A percentile compares a stretch with the other conserved stretches of the same genome.
Evolutionary conservation across 345 rosid species (phyloP).

Genomic region (Rhodamnia argentea): DNA sequence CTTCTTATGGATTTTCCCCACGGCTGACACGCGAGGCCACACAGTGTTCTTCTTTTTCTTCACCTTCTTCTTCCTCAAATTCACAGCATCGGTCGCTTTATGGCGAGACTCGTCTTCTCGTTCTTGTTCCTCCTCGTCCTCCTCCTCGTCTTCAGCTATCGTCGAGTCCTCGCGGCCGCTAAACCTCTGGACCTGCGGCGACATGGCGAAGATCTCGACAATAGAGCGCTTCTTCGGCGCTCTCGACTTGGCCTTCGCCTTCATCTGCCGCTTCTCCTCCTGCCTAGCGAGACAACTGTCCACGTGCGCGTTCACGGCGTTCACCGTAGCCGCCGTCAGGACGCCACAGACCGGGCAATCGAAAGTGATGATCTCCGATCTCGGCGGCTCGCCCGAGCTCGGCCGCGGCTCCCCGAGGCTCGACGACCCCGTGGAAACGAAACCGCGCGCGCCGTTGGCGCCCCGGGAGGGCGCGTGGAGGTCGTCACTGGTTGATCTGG

Average conservation of each 20-base stretch:
- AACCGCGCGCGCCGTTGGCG: neutral
- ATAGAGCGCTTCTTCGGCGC: slow-evolving; percentile 45
- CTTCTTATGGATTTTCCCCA: neutral
- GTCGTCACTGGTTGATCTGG: neutral
- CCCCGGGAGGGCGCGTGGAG: neutral
- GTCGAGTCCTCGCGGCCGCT: neutral
- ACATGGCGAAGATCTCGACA: slow-evolving; percentile 33
- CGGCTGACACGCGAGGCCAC: neutral
- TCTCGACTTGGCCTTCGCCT: slow-evolving; percentile 20
- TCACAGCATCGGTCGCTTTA: neutral
- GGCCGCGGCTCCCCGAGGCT: neutral
- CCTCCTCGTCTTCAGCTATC: neutral
- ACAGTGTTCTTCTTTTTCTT: neutral
- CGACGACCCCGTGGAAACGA: neutral
- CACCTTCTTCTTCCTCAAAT: neutral
- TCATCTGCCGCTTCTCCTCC: slow-evolving; percentile 5
- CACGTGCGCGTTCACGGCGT: neutral
- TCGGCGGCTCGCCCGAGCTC: neutral
- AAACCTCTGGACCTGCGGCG: slow-evolving; percentile 21
- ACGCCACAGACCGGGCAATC: neutral
- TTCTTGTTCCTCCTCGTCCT: neutral
- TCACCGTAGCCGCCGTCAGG: neutral
- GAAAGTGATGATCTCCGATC: neutral
- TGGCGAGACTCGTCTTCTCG: neutral
- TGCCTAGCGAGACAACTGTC: neutral